Base-by-base conservation (phyloP, 2,329 filamentous ascomycete species). In the Arthrinium phaeospermum region DNA sequence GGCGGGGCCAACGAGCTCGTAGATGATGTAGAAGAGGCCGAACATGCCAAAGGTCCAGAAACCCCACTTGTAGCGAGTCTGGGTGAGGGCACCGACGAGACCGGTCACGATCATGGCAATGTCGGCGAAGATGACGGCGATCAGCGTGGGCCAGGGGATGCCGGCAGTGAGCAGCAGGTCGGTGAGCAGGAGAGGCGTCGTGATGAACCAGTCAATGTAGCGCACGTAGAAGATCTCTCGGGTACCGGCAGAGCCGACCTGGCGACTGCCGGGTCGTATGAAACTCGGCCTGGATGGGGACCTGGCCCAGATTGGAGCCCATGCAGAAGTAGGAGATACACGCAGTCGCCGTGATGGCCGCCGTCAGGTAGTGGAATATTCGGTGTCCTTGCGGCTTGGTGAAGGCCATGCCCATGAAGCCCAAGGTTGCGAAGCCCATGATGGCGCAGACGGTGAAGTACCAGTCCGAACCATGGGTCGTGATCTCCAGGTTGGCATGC, bases 71-170 rank as follows among this genome's bases (percentile, higher is more conserved):
- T 93, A 93, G 2, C 82, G 83, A 12, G 87, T 89, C 22, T 81
- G 79, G 4, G 92, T 89, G 1, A 93, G 86, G 3, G 91, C 90
- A 41, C 92, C 91, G 24, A 93, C 85, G 7, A 93, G 86, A 34
- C 90, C 90, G 30, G 88, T 89, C n/a, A 92, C 82, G 68, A 93
- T 87, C 90, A 93, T 92, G 76, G 93, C 84, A 77, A 88, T 84
- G 74, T 92, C 90, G 3, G 92, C 85, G 6, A 93, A 82, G 10
- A 93, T 83, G 1, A 89, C 87, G 77, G 87, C 89, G 51, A 92
- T 78, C 41, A 92, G 89, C 1, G 89, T 91, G 0, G 91, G 89
- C 82, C 88, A 91, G 27, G 91, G 91, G 72, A 92, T 83, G 46
- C 89, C 91, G 6, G 86, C 90, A 0, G 91, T 91, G 27, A 94